These are phyloP conservation scores for Hyaloscypha hepaticicola DNA, from an alignment of 495 filamentous ascomycete species.

Conservation along the genomic window DNA sequence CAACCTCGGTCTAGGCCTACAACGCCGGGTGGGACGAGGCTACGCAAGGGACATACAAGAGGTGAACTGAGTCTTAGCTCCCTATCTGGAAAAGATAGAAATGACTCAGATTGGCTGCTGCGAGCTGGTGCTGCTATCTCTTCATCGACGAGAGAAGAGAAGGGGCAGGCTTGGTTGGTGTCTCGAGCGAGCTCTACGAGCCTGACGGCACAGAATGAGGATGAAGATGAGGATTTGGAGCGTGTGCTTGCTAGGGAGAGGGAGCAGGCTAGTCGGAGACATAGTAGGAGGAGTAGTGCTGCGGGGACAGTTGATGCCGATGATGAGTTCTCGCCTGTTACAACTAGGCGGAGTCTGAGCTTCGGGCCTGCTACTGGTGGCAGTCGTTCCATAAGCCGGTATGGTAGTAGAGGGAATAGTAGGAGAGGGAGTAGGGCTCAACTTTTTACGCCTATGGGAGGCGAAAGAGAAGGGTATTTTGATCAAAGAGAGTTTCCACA, in stretches of 20 bases:
- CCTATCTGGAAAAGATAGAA: constrained; percentile 30
- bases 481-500: constrained; percentile 30
- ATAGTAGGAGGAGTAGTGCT: constrained; percentile 28
- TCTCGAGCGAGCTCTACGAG: constrained; percentile 72
- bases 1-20: constrained; percentile 21
- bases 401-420: constrained; percentile 46
- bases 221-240: constrained; percentile 47
- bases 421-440: constrained; percentile 42
- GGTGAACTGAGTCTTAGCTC: constrained; percentile 8
- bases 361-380: constrained; percentile 25
- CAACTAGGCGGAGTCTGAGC: constrained; percentile 29
- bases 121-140: constrained; percentile 70
- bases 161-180: constrained; percentile 76
- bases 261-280: constrained; percentile 18
- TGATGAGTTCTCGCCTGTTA: constrained; percentile 38
- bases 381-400: constrained; percentile 30
- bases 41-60: constrained; percentile 13
- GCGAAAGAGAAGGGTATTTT: constrained; percentile 47
- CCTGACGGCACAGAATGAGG: constrained; percentile 51
- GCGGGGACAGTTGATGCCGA: constrained; percentile 35
- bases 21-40: constrained; percentile 17
- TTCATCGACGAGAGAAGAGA: constrained; percentile 69
- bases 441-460: constrained; percentile 29
- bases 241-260: constrained; percentile 40
- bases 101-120: constrained; percentile 71